A percentile compares a stretch with the other conserved stretches of the same genome.
Evolutionary conservation across 2,329 filamentous ascomycete genomes (phyloP).

Genomic region (Scopulariopsis brevicaulis): DNA sequence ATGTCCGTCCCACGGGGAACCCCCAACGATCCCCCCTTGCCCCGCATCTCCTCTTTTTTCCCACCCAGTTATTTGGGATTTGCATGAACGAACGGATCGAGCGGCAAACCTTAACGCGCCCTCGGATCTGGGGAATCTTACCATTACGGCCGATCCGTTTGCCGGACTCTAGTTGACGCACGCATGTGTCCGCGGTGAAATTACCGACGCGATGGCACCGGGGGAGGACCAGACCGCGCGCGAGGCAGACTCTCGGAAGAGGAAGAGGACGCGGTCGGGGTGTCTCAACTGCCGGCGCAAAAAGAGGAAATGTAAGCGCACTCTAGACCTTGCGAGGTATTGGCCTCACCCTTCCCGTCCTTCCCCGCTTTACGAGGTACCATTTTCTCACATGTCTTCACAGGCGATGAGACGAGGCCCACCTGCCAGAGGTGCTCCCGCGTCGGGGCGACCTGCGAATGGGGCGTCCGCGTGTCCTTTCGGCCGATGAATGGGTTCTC

Average conservation of each 20-base stretch:
- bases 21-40: too few species aligned
- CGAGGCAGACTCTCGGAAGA: conserved; percentile 11
- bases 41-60: too few species aligned
- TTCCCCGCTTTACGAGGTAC: background rate
- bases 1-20: too few species aligned
- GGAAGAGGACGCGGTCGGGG: conserved; percentile 20
- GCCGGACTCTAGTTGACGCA: too few species aligned
- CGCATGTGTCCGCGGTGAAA: too few species aligned
- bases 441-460: conserved; percentile 19
- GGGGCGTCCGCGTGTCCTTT: conserved; percentile 25
- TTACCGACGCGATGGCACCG: too few species aligned
- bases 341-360: background rate
- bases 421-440: conserved; percentile 21
- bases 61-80: too few species aligned
- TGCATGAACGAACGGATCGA: too few species aligned
- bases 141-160: too few species aligned
- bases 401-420: conserved; percentile 19
- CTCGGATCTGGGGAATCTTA: too few species aligned
- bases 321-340: background rate
- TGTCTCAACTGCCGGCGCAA: conserved; percentile 25
- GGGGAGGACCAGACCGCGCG: background rate
- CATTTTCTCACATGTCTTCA: background rate
- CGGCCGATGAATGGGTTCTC: conserved; percentile 22
- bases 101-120: too few species aligned
- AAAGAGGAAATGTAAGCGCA: conserved; percentile 20